phyloP scores from a whole-genome alignment of 192 early-diverging fungal species.

The Backusella morwellensis region DNA sequence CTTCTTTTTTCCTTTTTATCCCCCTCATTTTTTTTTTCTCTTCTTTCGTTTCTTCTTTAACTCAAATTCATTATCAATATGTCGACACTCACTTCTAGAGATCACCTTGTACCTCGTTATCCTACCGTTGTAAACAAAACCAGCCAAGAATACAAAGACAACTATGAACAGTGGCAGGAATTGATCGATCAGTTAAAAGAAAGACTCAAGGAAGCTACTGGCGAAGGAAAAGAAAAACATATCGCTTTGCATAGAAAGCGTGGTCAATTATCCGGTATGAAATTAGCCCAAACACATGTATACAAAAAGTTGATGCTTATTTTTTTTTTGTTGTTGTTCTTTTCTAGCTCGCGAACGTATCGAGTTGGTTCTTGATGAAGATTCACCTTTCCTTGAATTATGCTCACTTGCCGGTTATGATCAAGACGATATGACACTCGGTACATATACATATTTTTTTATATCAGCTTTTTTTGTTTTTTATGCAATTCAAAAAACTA shows the following conservation, averaged over 20 bases:
- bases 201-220: conserved; percentile 48
- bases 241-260: conserved; percentile 54
- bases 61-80: conserved; percentile 1
- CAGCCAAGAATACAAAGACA: conserved; percentile 51
- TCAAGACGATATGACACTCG: conserved; percentile 61
- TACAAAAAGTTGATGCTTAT: not conserved
- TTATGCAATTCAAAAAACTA: not conserved
- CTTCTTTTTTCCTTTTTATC: not conserved
- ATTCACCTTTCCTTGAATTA: conserved; percentile 63
- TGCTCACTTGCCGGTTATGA: conserved; percentile 60
- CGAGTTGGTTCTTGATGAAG: conserved; percentile 59
- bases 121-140: conserved; percentile 45
- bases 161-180: conserved; percentile 53
- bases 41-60: not conserved
- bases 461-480: not conserved
- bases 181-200: conserved; percentile 50
- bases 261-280: conserved; percentile 57
- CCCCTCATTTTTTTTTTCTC: not conserved
- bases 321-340: not conserved
- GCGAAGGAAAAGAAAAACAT: conserved; percentile 46
- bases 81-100: conserved; percentile 26
- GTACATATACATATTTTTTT: not conserved
- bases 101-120: conserved; percentile 43
- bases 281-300: not conserved
- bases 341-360: conserved; percentile 54